These are phyloP conservation scores for Termitomyces sp. DNA, from an alignment of 768 basidiomycete species.

Conservation along the genomic window DNA sequence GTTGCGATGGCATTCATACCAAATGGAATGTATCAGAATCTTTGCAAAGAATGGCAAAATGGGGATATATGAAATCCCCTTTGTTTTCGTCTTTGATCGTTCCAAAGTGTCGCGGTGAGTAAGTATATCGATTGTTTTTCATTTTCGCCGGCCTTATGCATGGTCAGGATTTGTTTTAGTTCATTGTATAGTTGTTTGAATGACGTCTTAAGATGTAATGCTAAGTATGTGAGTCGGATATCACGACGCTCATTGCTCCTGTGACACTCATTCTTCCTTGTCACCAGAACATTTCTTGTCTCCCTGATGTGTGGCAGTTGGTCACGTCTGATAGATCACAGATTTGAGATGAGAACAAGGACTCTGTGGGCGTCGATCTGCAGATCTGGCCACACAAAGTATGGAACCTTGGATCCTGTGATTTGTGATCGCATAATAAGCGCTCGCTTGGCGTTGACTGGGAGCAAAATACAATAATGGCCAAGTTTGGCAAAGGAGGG, in stretches of 20 bases:
- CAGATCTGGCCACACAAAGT: constrained; percentile 6
- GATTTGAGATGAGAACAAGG: not conserved
- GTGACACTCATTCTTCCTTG: not conserved
- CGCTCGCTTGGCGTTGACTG: constrained; percentile 1
- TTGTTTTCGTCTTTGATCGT: not conserved
- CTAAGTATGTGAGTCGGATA: not conserved
- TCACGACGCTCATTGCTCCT: not conserved
- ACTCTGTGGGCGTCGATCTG: constrained; percentile 10
- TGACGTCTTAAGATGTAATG: not conserved
- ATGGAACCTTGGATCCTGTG: constrained; percentile 3
- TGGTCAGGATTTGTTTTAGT: not conserved
- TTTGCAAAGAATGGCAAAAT: constrained; percentile 3
- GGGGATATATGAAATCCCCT: not conserved
- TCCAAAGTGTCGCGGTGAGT: not conserved
- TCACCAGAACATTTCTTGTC: not conserved
- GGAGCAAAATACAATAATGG: constrained; percentile 8
- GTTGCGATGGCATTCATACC: not conserved
- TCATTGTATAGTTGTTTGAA: not conserved
- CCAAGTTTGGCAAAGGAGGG: not conserved
- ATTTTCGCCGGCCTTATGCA: not conserved
- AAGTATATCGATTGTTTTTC: not conserved
- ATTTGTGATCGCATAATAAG: constrained; percentile 10
- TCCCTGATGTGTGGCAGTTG: not conserved
- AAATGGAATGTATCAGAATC: not conserved
- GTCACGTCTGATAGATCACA: constrained; percentile 7